phyloP scores from a whole-genome alignment of 2,329 filamentous ascomycete genomes.

The Aspergillus clavatus region DNA sequence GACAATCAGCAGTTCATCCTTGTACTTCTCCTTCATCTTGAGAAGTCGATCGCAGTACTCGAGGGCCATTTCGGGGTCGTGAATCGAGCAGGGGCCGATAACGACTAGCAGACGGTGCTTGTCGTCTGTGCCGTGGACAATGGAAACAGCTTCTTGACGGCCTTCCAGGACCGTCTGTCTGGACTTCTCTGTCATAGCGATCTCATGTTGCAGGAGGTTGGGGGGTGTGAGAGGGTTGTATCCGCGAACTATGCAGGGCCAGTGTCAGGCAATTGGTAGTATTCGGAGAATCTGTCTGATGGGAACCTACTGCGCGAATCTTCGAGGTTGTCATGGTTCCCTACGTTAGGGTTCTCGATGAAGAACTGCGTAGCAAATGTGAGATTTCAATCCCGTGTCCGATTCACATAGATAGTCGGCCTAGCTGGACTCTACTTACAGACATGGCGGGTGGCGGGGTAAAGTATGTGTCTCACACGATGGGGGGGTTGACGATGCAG shows the following conservation, averaged over 20 bases:
- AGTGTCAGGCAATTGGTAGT: slow-evolving; percentile 1
- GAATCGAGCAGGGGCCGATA: slow-evolving; percentile 93
- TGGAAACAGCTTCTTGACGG: slow-evolving; percentile 56
- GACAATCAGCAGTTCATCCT: slow-evolving; percentile 84
- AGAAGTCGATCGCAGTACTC: slow-evolving; percentile 87
- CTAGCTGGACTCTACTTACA: slow-evolving; percentile 24
- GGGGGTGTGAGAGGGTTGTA: slow-evolving; percentile 92
- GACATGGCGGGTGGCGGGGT: slow-evolving; percentile 30
- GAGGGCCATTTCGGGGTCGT: slow-evolving; percentile 84
- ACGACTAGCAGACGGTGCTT: slow-evolving; percentile 66
- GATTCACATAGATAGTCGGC: not conserved
- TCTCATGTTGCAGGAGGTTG: slow-evolving; percentile 91
- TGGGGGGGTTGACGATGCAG: not conserved
- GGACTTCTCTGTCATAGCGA: slow-evolving; percentile 50
- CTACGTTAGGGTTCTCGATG: slow-evolving; percentile 73
- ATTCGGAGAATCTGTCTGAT: slow-evolving; percentile 3
- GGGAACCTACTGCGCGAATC: slow-evolving; percentile 72
- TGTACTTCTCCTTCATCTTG: slow-evolving; percentile 78
- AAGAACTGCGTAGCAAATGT: slow-evolving; percentile 53
- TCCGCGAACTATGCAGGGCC: slow-evolving; percentile 60
- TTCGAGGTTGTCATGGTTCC: slow-evolving; percentile 67
- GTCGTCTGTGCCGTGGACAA: slow-evolving; percentile 56
- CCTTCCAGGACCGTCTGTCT: slow-evolving; percentile 53
- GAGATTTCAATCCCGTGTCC: slow-evolving; percentile 1
- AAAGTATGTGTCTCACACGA: not conserved